Evolutionary conservation across 1,284 basidiomycete genomes (phyloP).

Genomic region (Mrakiaceae sp.): DNA sequence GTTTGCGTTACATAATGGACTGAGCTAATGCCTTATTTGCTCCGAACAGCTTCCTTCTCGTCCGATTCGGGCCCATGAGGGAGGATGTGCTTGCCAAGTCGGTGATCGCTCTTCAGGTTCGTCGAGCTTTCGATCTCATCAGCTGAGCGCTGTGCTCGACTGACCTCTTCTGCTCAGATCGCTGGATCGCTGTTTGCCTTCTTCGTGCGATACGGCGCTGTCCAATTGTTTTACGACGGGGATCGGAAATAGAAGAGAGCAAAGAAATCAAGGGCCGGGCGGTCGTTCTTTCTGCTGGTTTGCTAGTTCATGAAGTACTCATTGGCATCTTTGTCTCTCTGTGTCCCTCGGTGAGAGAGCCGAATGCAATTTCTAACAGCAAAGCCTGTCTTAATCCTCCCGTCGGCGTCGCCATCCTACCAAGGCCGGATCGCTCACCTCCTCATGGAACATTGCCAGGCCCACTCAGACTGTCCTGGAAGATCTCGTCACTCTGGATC

Average conservation of each 20-base stretch:
- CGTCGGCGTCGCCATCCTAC: too few relatives aligned
- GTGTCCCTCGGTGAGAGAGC: too few relatives aligned
- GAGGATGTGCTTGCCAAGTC: constrained; percentile 63
- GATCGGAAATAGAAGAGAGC: constrained; percentile 51
- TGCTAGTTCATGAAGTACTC: too few relatives aligned
- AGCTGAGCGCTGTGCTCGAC: constrained; percentile 61
- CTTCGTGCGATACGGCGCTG: constrained; percentile 71
- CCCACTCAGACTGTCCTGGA: too few relatives aligned
- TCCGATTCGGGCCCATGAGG: constrained; percentile 64
- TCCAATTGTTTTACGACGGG: constrained; percentile 76
- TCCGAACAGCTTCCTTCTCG: constrained; percentile 45
- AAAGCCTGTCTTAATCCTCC: too few relatives aligned
- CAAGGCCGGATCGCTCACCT: too few relatives aligned
- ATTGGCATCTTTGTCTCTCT: too few relatives aligned
- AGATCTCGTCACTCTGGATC: too few relatives aligned
- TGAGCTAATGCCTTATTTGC: not conserved
- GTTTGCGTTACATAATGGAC: not conserved
- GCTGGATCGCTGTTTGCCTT: constrained; percentile 67
- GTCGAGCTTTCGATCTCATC: not conserved
- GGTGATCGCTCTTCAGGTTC: constrained; percentile 60
- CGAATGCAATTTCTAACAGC: too few relatives aligned
- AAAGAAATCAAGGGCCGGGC: not conserved
- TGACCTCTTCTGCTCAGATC: constrained; percentile 42
- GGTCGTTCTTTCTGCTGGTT: too few relatives aligned
- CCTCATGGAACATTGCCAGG: too few relatives aligned